phyloP scores from a whole-genome alignment of 768 basidiomycete species.

The Arthromyces matolae region DNA sequence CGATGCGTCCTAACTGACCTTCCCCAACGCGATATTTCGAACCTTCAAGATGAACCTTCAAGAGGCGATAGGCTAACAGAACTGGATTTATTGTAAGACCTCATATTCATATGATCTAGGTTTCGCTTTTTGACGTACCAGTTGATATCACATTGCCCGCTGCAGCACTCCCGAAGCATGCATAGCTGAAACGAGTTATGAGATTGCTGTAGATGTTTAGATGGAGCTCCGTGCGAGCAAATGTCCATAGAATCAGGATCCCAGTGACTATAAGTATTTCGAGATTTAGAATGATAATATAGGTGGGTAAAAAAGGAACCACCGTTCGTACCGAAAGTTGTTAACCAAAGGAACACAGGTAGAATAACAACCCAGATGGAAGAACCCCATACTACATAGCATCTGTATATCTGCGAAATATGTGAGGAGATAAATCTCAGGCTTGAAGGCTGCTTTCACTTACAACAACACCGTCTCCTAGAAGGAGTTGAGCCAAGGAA shows the following conservation, averaged over 20 bases:
- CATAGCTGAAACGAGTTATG: not conserved
- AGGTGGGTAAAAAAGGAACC: not conserved
- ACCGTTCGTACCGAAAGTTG: not conserved
- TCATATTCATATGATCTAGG: not conserved
- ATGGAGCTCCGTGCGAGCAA: not conserved
- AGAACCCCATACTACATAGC: not conserved
- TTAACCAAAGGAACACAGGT: not conserved
- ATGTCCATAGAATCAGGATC: not conserved
- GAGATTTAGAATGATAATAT: not conserved
- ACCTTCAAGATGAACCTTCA: not conserved
- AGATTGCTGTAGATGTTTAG: not conserved
- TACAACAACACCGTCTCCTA: conserved; percentile 4
- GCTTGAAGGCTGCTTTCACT: not conserved
- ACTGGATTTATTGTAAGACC: not conserved
- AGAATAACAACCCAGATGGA: not conserved
- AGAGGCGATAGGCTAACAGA: not conserved
- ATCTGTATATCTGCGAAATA: not conserved
- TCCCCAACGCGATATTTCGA: not conserved
- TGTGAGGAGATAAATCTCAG: not conserved
- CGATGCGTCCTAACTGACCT: not conserved
- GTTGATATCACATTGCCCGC: not conserved
- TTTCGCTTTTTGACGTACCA: too few relatives aligned
- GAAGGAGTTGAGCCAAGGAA: not conserved
- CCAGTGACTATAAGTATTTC: too few relatives aligned
- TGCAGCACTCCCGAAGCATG: not conserved